Percentiles rank a stretch among this genome's conserved stretches.
phyloP scores from a whole-genome alignment of 2,329 filamentous ascomycete genomes.

The Colletotrichum sp. region DNA sequence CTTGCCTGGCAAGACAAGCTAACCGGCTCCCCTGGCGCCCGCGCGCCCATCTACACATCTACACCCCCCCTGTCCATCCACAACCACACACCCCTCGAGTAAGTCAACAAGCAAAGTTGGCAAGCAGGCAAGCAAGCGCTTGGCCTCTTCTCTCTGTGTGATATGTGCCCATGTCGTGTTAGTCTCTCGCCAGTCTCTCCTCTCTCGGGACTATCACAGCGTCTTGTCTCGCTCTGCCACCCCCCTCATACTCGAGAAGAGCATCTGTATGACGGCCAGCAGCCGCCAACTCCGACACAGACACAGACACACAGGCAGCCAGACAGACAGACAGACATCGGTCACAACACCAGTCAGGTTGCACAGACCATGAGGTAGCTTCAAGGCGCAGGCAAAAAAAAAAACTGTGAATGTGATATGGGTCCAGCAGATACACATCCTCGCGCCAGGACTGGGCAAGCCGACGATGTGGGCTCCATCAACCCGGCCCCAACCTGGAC shows the following conservation, averaged over 20 bases:
- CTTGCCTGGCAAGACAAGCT: constrained; percentile 13
- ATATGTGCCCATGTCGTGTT: not conserved
- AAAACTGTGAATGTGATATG: not conserved
- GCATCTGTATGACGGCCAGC: not conserved
- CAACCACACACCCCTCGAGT: not conserved
- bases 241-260: not conserved
- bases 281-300: not conserved
- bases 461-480: constrained; percentile 13
- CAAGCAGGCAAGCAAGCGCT: constrained; percentile 3
- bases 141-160: constrained; percentile 1
- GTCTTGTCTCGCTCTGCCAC: not conserved
- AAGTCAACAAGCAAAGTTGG: not conserved
- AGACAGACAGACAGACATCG: not conserved
- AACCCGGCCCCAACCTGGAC: constrained; percentile 7
- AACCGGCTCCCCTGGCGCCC: not conserved
- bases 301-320: not conserved
- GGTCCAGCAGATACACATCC: not conserved
- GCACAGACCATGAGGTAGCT: not conserved
- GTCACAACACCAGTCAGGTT: not conserved
- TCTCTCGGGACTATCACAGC: not conserved
- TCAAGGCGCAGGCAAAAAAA: not conserved
- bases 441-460: constrained; percentile 6
- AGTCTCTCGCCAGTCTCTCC: not conserved
- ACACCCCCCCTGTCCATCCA: not conserved
- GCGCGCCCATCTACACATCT: not conserved